Percentiles rank a stretch among this genome's conserved stretches.
Evolutionary conservation across 495 filamentous ascomycete genomes (phyloP).

Genomic region (Clohesyomyces aquaticus): DNA sequence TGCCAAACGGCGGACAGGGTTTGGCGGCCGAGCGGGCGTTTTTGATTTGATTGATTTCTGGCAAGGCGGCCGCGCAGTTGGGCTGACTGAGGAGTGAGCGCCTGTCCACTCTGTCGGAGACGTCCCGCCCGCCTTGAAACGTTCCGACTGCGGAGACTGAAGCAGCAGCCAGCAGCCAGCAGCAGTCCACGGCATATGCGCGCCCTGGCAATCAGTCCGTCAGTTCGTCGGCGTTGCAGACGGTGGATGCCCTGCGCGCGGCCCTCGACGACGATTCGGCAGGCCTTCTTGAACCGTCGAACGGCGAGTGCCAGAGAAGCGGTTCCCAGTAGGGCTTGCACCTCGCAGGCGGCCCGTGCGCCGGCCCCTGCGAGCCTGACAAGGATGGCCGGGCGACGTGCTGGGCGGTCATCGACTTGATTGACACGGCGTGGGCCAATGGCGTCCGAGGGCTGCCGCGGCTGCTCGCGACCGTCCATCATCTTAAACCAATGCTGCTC

Average conservation of each 20-base stretch:
- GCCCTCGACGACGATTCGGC: background rate
- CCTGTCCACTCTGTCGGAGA: conserved; percentile 15
- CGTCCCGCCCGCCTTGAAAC: conserved; percentile 7
- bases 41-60: conserved; percentile 14
- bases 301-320: background rate
- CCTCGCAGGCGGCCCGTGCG: background rate
- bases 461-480: background rate
- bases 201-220: too few relatives aligned
- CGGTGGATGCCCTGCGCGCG: background rate
- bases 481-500: background rate
- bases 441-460: background rate
- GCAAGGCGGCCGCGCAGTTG: conserved; percentile 8
- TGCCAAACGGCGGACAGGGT: conserved; percentile 18
- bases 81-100: conserved; percentile 23
- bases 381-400: too few relatives aligned
- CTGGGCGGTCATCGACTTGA: too few relatives aligned
- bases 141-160: background rate
- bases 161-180: background rate
- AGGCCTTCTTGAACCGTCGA: background rate
- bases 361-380: background rate
- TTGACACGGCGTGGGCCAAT: too few relatives aligned
- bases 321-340: background rate
- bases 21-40: conserved; percentile 10
- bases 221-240: too few relatives aligned
- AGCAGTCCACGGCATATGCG: too few relatives aligned